Conservation (phyloP, 177 flowering plant genomes). For the Vitis hybrid region DNA sequence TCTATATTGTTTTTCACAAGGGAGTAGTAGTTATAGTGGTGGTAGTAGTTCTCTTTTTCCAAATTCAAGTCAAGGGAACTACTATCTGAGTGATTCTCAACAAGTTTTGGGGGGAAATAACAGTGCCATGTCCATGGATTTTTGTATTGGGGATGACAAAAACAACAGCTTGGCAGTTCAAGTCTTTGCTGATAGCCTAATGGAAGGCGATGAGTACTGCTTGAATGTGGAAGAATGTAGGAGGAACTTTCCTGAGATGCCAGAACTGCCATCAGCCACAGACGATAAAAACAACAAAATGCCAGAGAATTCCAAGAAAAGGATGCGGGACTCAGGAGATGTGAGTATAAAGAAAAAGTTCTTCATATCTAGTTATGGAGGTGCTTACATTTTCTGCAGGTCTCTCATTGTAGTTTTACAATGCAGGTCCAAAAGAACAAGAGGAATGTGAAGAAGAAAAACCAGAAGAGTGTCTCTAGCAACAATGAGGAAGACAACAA, state of each 20-base stretch:
- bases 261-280: not conserved
- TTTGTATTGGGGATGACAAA: conserved; percentile 18
- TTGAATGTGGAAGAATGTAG: conserved; percentile 21
- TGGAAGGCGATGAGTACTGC: conserved; percentile 15
- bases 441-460: conserved; percentile 38
- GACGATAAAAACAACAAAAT: conserved; percentile 16
- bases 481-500: conserved; percentile 23
- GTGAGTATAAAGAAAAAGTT: conserved; percentile 32
- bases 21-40: conserved; percentile 20
- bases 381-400: not conserved
- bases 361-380: not conserved
- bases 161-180: conserved; percentile 5
- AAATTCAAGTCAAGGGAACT: conserved; percentile 20
- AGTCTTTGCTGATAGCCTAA: conserved; percentile 12
- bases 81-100: conserved; percentile 24
- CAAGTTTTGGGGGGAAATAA: conserved; percentile 7
- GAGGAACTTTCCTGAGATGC: conserved; percentile 10
- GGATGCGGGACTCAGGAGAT: conserved; percentile 30
- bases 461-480: conserved; percentile 18
- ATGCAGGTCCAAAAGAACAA: conserved; percentile 35
- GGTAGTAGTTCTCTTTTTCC: conserved; percentile 16
- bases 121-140: conserved; percentile 23
- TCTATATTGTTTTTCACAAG: conserved; percentile 22
- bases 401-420: not conserved
- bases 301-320: conserved; percentile 44